Percentiles rank a stretch among this genome's conserved stretches.
Conservation (phyloP, 139 green algal species). For the Haematococcus lacustris region DNA sequence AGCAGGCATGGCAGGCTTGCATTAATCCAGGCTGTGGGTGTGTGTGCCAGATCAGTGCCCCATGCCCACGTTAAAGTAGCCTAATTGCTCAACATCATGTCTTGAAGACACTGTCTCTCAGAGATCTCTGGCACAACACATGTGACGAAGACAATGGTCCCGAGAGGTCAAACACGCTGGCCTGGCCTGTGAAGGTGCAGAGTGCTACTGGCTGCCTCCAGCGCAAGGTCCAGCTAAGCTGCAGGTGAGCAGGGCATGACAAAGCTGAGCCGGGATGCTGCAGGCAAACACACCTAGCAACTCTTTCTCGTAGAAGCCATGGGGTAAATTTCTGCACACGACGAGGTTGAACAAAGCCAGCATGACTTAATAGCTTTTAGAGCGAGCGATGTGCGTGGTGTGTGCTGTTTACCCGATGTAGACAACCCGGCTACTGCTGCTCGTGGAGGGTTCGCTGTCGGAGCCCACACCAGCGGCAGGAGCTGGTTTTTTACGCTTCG, state of each 20-base stretch:
- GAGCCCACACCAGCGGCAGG: no score
- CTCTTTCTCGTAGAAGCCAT: slow-evolving; percentile 88
- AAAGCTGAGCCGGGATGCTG: not conserved
- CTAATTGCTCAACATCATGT: not conserved
- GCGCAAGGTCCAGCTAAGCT: not conserved
- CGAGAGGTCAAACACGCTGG: not conserved
- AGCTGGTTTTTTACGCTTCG: no score
- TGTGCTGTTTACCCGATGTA: no score
- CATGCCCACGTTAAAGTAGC: not conserved
- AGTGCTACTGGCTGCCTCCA: not conserved
- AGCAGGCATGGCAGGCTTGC: not conserved
- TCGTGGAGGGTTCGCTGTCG: no score
- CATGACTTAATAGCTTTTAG: no score
- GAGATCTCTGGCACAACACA: not conserved
- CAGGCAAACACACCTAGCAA: slow-evolving; percentile 55
- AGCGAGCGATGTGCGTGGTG: no score
- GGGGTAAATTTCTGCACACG: slow-evolving; percentile 68
- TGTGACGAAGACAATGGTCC: not conserved
- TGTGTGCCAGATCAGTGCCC: not conserved
- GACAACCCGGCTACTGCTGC: no score
- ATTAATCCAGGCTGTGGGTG: not conserved
- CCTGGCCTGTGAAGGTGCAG: not conserved
- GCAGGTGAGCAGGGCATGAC: not conserved
- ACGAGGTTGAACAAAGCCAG: not conserved
- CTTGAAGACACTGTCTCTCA: no score